These are phyloP conservation scores for Candida pseudofarinosa DNA, from an alignment of 805 yeast species.

Conservation along the genomic window DNA sequence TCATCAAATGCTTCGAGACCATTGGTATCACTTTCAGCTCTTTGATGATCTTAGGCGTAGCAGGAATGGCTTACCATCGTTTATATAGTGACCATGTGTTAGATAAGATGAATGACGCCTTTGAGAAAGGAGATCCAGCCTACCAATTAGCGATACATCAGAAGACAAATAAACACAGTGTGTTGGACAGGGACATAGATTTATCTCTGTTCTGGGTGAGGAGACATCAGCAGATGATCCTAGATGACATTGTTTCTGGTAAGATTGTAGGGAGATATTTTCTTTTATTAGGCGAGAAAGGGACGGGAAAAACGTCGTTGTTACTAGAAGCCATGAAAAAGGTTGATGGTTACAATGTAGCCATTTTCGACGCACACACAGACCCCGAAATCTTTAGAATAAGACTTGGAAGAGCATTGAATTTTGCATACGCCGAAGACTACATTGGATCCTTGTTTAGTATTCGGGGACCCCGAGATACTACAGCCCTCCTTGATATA, in stretches of 20 bases:
- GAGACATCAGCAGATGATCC: constrained; percentile 59
- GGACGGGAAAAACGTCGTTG: constrained; percentile 80
- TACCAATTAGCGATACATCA: constrained; percentile 55
- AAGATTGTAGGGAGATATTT: constrained; percentile 64
- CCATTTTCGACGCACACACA: constrained; percentile 76
- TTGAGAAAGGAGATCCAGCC: constrained; percentile 64
- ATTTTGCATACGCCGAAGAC: constrained; percentile 73
- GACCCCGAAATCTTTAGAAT: constrained; percentile 81
- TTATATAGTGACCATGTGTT: constrained; percentile 57
- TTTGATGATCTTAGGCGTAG: constrained; percentile 60
- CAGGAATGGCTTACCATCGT: constrained; percentile 69
- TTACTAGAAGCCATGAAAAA: constrained; percentile 66
- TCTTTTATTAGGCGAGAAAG: constrained; percentile 76
- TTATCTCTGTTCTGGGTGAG: constrained; percentile 52
- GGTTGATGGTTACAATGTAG: constrained; percentile 58
- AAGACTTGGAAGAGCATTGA: constrained; percentile 69
- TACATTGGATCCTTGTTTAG: constrained; percentile 79
- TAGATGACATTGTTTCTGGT: constrained; percentile 67
- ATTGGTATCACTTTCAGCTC: constrained; percentile 70
- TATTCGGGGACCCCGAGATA: constrained; percentile 79
- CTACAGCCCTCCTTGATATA: constrained; percentile 75
- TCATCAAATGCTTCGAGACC: constrained; percentile 55
- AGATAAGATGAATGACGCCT: constrained; percentile 61
- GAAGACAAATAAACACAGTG: constrained; percentile 29
- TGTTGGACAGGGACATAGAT: constrained; percentile 20